A percentile compares a stretch with the other conserved stretches of the same genome.
These are phyloP conservation scores for Closterium sp. DNA, from an alignment of 139 green algal genomes.

Conservation along the genomic window DNA sequence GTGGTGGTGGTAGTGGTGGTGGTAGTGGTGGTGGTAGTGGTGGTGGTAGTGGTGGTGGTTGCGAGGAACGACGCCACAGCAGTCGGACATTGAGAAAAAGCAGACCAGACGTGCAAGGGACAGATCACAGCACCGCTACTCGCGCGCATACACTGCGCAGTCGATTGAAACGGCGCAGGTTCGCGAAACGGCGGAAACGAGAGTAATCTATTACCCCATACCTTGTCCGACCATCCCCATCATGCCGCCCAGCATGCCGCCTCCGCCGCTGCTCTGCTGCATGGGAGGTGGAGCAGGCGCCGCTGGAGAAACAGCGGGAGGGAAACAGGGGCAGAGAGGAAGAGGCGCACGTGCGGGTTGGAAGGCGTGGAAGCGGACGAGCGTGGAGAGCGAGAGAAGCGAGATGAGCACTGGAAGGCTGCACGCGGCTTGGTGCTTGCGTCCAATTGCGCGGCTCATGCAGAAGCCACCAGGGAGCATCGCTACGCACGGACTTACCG, in stretches of 20 bases:
- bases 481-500: not conserved
- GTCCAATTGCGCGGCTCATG: not conserved
- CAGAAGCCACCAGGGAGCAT: not conserved
- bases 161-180: not conserved
- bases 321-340: not conserved
- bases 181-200: not conserved
- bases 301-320: not conserved
- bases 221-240: conserved; percentile 38
- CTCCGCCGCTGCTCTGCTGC: conserved; percentile 6
- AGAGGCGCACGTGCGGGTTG: not conserved
- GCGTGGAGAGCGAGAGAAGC: not conserved
- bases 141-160: no score
- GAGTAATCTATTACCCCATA: not conserved
- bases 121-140: no score
- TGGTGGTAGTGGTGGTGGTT: no score
- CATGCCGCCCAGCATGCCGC: conserved; percentile 30
- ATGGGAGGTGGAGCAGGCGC: not conserved
- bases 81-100: no score
- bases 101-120: no score
- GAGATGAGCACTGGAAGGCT: not conserved
- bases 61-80: no score
- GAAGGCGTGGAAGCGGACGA: not conserved
- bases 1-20: no score
- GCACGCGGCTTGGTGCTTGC: not conserved
- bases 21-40: no score